Evolutionary conservation across 1,139 yeast species (phyloP).

Genomic region (Hyphopichia pseudoburtonii): DNA sequence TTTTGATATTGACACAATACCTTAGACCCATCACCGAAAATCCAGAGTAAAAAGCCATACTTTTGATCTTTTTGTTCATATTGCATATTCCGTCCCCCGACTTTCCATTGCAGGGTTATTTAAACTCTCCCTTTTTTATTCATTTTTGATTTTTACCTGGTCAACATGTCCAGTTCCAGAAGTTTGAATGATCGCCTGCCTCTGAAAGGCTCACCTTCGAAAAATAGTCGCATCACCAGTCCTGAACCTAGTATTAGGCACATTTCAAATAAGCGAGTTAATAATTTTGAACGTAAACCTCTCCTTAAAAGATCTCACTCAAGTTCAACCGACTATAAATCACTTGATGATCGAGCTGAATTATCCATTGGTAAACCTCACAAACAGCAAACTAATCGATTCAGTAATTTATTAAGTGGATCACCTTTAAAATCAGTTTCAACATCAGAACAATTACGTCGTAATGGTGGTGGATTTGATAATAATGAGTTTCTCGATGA

Average conservation of each 20-base stretch:
- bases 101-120: no score
- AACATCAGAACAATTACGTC: not conserved
- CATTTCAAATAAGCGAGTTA: conserved; percentile 33
- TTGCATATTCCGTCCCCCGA: no score
- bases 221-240: conserved; percentile 18
- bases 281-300: conserved; percentile 23
- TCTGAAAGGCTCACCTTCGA: conserved; percentile 1
- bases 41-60: no score
- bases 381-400: not conserved
- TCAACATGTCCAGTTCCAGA: not conserved
- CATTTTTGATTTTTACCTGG: not conserved
- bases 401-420: not conserved
- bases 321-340: conserved; percentile 1
- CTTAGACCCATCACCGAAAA: no score
- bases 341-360: not conserved
- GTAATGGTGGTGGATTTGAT: no score
- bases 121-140: no score
- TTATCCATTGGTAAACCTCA: not conserved
- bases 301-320: conserved; percentile 10
- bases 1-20: no score
- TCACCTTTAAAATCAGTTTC: not conserved
- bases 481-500: no score
- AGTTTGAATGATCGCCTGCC: not conserved
- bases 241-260: conserved; percentile 35
- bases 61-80: no score